Conservation (phyloP, 139 green algal genomes). For the Chlorella sp. region DNA sequence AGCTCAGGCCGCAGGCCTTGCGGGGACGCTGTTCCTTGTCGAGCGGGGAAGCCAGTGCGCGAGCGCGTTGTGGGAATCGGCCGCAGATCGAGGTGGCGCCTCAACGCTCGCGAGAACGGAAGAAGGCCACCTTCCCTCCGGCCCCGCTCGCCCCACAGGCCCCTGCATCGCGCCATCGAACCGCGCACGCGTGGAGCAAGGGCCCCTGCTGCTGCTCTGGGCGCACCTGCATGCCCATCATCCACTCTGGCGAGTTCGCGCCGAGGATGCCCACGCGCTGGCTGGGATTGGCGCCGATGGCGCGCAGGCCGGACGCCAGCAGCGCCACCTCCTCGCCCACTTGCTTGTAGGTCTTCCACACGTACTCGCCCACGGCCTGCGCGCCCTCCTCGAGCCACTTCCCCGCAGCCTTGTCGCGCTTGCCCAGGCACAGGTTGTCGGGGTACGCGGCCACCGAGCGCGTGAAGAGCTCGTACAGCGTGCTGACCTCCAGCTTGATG, state of each 20-base stretch:
- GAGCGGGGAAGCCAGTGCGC: no score
- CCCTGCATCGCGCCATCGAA: background rate
- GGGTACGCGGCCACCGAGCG: constrained; percentile 40
- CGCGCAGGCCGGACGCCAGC: constrained; percentile 30
- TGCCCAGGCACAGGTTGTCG: constrained; percentile 45
- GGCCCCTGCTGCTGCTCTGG: no score
- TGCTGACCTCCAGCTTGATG: constrained; percentile 42
- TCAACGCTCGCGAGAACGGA: background rate
- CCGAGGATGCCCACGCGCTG: constrained; percentile 64
- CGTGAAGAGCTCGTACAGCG: constrained; percentile 73
- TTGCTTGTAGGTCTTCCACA: constrained; percentile 40
- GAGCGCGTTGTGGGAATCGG: no score
- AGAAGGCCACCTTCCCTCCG: background rate
- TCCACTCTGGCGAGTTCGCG: constrained; percentile 86
- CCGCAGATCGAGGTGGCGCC: background rate
- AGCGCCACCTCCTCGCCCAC: constrained; percentile 27
- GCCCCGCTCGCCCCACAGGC: background rate
- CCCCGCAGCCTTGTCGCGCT: constrained; percentile 13
- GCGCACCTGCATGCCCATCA: constrained; percentile 85
- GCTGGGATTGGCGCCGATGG: constrained; percentile 13
- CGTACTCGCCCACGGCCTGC: constrained; percentile 23
- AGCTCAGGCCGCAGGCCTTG: no score
- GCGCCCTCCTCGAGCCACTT: no score
- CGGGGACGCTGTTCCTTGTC: no score
- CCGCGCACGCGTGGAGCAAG: background rate